Evolutionary conservation across 2,329 filamentous ascomycete species (phyloP).

Genomic region (Blumeriella jaapii): DNA sequence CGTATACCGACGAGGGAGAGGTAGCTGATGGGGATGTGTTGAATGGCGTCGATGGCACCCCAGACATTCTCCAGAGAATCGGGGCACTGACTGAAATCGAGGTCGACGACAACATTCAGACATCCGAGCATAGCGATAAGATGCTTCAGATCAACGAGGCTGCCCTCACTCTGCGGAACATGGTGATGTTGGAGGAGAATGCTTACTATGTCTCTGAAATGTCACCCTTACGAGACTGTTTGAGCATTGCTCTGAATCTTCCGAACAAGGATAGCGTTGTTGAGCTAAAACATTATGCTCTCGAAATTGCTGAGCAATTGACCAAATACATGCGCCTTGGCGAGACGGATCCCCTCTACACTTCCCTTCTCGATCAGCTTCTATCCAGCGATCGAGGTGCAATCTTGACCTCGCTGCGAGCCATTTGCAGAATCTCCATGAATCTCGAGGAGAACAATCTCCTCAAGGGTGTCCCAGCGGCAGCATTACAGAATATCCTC

Average conservation of each 20-base stretch:
- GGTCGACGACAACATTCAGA: constrained; percentile 57
- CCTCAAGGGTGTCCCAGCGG: constrained; percentile 56
- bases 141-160: constrained; percentile 77
- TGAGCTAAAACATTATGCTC: constrained; percentile 80
- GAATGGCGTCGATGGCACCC: constrained; percentile 56
- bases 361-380: constrained; percentile 54
- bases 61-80: constrained; percentile 63
- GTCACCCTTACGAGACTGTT: constrained; percentile 63
- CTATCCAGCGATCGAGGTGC: constrained; percentile 66
- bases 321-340: constrained; percentile 69
- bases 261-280: constrained; percentile 60
- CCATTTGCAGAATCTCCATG: constrained; percentile 80
- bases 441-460: constrained; percentile 70
- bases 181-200: constrained; percentile 89
- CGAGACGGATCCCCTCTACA: constrained; percentile 67
- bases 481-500: constrained; percentile 54
- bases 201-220: constrained; percentile 69
- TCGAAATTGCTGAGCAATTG: constrained; percentile 86
- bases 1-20: constrained; percentile 53
- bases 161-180: constrained; percentile 80
- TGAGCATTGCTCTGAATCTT: constrained; percentile 72
- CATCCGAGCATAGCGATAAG: constrained; percentile 56
- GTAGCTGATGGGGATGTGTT: constrained; percentile 40
- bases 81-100: constrained; percentile 47
- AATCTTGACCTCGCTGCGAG: constrained; percentile 68